These are phyloP conservation scores for Isatis lusitanica DNA, from an alignment of 441 rosid genomes.

Conservation along the genomic window DNA sequence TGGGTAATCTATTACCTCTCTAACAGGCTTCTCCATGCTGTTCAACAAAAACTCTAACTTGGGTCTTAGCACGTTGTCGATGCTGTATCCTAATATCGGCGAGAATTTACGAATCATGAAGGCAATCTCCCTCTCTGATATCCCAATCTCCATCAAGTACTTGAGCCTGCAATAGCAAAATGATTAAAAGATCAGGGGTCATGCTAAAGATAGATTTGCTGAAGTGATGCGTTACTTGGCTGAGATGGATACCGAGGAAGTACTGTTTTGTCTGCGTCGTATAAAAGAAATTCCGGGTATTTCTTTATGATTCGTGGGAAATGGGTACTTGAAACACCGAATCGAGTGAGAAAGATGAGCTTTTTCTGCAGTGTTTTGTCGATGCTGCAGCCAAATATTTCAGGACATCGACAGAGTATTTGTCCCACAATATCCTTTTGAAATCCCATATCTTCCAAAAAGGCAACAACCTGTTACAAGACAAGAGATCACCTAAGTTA, in stretches of 20 bases:
- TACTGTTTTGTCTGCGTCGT: constrained; percentile 55
- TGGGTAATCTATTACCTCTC: constrained; percentile 71
- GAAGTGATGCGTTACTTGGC: neutral
- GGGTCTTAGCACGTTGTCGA: constrained; percentile 65
- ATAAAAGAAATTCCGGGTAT: constrained; percentile 81
- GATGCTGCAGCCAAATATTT: constrained; percentile 63
- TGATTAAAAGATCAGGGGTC: neutral
- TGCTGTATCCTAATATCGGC: constrained; percentile 83
- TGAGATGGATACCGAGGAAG: constrained; percentile 66
- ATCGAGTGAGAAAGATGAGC: constrained; percentile 52
- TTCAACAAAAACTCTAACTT: constrained; percentile 70
- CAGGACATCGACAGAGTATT: constrained; percentile 77
- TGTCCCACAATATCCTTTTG: constrained; percentile 54
- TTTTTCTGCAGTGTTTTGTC: constrained; percentile 67
- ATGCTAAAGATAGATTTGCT: neutral
- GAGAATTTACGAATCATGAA: constrained; percentile 84
- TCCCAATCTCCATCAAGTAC: constrained; percentile 66
- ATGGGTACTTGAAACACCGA: constrained; percentile 60
- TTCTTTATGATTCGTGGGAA: constrained; percentile 72
- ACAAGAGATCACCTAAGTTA: neutral
- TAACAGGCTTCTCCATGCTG: constrained; percentile 63
- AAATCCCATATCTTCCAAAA: constrained; percentile 68
- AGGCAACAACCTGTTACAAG: constrained; percentile 56
- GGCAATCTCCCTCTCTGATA: constrained; percentile 59
- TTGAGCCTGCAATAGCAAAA: constrained; percentile 50